phyloP scores from a whole-genome alignment of 2,329 filamentous ascomycete genomes.

The Cytospora chrysosperma region DNA sequence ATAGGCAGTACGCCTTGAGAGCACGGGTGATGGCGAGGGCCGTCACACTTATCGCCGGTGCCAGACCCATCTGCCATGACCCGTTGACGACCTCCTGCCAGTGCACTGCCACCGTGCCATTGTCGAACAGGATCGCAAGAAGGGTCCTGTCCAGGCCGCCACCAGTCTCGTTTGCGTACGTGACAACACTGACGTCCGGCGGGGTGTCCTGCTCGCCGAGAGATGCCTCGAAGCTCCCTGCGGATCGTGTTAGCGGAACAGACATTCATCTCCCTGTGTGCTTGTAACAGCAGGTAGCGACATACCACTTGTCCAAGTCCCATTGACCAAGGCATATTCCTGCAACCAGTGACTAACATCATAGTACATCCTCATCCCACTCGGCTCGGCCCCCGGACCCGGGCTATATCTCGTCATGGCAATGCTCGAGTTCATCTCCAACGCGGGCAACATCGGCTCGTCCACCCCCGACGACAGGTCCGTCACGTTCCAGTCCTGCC shows the following conservation, averaged over 20 bases:
- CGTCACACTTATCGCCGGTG: background rate
- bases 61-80: constrained; percentile 3
- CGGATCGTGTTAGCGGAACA: background rate
- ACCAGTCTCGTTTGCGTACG: background rate
- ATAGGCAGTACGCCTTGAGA: background rate
- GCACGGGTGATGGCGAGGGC: constrained; percentile 4
- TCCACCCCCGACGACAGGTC: constrained; percentile 2
- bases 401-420: constrained; percentile 9
- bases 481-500: constrained; percentile 7
- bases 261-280: background rate
- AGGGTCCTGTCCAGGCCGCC: background rate
- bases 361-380: constrained; percentile 12
- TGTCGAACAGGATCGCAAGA: constrained; percentile 1
- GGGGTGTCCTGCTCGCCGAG: constrained; percentile 4
- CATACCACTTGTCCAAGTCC: constrained; percentile 10
- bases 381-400: background rate
- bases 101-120: background rate
- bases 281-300: background rate
- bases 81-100: constrained; percentile 8
- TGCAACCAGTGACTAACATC: constrained; percentile 12
- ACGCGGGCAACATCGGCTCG: background rate
- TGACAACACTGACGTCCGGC: constrained; percentile 3
- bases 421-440: constrained; percentile 14
- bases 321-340: constrained; percentile 8
- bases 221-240: constrained; percentile 13